These are phyloP conservation scores for Psilocybe tampanensis DNA, from an alignment of 768 basidiomycete genomes.

Conservation along the genomic window DNA sequence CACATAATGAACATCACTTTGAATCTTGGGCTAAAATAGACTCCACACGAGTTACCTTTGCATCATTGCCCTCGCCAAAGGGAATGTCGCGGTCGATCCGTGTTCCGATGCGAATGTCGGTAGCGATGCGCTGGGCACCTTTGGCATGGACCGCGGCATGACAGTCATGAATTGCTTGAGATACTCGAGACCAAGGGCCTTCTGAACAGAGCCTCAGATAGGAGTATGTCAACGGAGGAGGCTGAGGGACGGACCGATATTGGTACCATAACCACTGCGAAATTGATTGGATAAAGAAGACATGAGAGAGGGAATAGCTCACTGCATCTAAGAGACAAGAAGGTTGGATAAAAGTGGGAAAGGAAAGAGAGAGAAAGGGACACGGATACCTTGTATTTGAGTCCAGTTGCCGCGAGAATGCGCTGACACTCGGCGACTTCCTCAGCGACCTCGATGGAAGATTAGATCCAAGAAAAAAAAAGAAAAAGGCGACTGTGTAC, in stretches of 20 bases:
- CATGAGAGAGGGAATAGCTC: constrained; percentile 27
- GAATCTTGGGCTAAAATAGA: constrained; percentile 63
- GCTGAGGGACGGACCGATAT: constrained; percentile 55
- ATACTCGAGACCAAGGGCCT: constrained; percentile 86
- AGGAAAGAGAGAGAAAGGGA: background rate
- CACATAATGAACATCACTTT: background rate
- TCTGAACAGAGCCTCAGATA: constrained; percentile 48
- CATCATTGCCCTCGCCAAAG: constrained; percentile 72
- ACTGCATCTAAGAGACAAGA: constrained; percentile 62
- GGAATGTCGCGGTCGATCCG: constrained; percentile 68
- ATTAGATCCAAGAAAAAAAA: constrained; percentile 1
- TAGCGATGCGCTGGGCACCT: constrained; percentile 78
- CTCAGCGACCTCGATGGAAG: constrained; percentile 60
- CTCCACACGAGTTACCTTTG: constrained; percentile 80
- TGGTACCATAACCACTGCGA: constrained; percentile 87
- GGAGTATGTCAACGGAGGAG: background rate
- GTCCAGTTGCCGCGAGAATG: constrained; percentile 79
- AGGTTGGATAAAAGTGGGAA: constrained; percentile 4
- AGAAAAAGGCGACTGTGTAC: constrained; percentile 38
- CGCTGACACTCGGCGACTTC: constrained; percentile 83
- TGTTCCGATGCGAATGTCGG: constrained; percentile 95
- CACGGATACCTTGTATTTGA: constrained; percentile 79
- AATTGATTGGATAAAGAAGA: background rate
- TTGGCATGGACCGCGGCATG: constrained; percentile 83
- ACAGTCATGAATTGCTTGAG: constrained; percentile 86